A percentile compares a stretch with the other conserved stretches of the same genome.
phyloP scores from a whole-genome alignment of 345 rosid species.

The Melaleuca quinquenervia region DNA sequence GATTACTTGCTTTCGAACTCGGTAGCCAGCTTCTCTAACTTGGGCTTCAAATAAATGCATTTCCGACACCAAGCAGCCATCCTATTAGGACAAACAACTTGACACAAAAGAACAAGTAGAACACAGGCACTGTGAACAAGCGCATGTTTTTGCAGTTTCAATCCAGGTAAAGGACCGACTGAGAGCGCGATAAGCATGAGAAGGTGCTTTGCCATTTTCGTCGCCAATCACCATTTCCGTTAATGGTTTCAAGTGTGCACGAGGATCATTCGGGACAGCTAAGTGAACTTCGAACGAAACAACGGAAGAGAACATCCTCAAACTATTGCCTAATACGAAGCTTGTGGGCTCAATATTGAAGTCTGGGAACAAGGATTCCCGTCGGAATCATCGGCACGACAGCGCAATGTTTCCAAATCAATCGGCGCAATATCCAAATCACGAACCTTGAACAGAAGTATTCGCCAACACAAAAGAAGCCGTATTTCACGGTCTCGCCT shows the following conservation, averaged over 20 bases:
- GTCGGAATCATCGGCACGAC: background rate
- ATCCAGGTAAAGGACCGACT: background rate
- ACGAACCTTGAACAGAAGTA: background rate
- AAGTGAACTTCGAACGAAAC: too few relatives aligned
- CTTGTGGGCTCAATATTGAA: background rate
- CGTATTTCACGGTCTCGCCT: background rate
- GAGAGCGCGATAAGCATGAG: background rate
- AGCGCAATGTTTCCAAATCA: accelerated
- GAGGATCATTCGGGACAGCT: too few relatives aligned
- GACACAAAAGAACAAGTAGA: background rate
- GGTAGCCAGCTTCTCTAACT: constrained; percentile 77
- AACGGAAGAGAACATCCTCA: background rate
- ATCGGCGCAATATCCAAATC: background rate
- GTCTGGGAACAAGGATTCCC: accelerated
- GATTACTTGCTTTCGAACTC: constrained; percentile 22
- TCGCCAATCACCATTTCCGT: background rate
- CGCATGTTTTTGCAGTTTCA: background rate
- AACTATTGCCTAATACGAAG: background rate
- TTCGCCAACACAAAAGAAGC: background rate
- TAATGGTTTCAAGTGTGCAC: accelerated
- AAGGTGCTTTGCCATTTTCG: background rate
- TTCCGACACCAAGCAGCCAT: constrained; percentile 98
- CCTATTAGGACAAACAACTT: constrained; percentile 24
- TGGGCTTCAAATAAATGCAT: constrained; percentile 92
- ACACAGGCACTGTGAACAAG: background rate